These are phyloP conservation scores for Auricularia cornea DNA, from an alignment of 768 basidiomycete species.

Conservation along the genomic window DNA sequence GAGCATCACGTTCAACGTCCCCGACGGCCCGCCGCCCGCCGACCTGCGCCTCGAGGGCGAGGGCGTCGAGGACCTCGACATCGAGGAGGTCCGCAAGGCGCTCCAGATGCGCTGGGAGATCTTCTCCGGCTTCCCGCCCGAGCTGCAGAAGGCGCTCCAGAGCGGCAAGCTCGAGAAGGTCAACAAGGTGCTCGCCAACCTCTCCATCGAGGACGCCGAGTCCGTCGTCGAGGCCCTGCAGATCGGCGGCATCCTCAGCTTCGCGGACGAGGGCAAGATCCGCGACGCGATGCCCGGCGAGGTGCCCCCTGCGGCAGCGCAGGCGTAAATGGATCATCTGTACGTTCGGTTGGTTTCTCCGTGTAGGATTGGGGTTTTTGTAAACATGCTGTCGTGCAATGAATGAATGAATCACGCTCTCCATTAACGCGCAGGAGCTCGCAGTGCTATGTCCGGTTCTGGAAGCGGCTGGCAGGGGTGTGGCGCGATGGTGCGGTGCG, in stretches of 20 bases:
- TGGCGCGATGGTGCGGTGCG: too few relatives aligned
- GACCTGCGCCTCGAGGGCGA: constrained; percentile 80
- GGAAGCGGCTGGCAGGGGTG: too few relatives aligned
- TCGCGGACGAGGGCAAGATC: constrained; percentile 57
- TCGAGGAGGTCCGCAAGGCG: constrained; percentile 80
- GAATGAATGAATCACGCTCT: too few relatives aligned
- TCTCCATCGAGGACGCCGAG: constrained; percentile 82
- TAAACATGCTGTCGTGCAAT: too few relatives aligned
- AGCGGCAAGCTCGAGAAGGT: constrained; percentile 68
- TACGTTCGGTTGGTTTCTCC: too few relatives aligned
- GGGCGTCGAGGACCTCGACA: constrained; percentile 67
- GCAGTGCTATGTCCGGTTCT: too few relatives aligned
- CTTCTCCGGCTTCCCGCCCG: constrained; percentile 59
- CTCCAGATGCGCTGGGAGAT: constrained; percentile 90
- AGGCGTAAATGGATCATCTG: too few relatives aligned
- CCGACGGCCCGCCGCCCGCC: constrained; percentile 88
- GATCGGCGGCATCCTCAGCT: constrained; percentile 83
- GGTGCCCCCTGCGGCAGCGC: not conserved
- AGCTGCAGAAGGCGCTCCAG: constrained; percentile 71
- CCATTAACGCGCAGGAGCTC: too few relatives aligned
- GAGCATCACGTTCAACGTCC: constrained; percentile 84
- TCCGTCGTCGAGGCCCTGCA: constrained; percentile 72
- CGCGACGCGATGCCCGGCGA: constrained; percentile 8
- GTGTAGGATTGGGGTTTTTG: too few relatives aligned
- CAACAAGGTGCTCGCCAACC: constrained; percentile 80